Percentiles rank a stretch among this genome's conserved stretches.
Evolutionary conservation across 1,284 basidiomycete species (phyloP).

Genomic region (Naganishia liquefaciens): DNA sequence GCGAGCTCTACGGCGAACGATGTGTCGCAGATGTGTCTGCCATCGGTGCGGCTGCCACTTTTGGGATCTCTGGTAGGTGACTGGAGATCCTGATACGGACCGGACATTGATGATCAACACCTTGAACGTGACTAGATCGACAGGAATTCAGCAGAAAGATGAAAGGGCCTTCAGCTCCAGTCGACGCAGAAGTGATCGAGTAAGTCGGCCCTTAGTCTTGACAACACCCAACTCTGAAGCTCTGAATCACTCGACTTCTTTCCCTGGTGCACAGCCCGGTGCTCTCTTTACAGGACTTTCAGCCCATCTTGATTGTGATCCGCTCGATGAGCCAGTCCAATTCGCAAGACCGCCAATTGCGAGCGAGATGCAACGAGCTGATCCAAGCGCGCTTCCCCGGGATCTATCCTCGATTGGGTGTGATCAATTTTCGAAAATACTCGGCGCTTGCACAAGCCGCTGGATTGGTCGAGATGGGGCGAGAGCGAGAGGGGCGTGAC

Average conservation of each 20-base stretch:
- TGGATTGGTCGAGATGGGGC: slow-evolving; percentile 14
- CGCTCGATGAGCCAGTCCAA: slow-evolving; percentile 15
- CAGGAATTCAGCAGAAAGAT: too few species aligned
- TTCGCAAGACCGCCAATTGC: slow-evolving; percentile 2
- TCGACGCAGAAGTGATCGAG: too few species aligned
- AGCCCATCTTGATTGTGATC: slow-evolving; percentile 22
- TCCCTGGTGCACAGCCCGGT: not conserved
- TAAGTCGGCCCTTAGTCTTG: too few species aligned
- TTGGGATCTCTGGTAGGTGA: not conserved
- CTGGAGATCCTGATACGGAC: not conserved
- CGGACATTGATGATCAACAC: too few species aligned
- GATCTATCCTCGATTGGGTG: slow-evolving; percentile 16
- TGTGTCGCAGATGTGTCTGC: not conserved
- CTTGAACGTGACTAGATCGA: too few species aligned
- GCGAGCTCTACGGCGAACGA: slow-evolving; percentile 10
- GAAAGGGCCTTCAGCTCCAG: too few species aligned
- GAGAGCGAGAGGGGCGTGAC: slow-evolving; percentile 10
- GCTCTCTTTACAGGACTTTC: slow-evolving; percentile 11
- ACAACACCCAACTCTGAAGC: not conserved
- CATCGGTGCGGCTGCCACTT: not conserved
- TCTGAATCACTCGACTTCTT: not conserved
- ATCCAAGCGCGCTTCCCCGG: slow-evolving; percentile 25
- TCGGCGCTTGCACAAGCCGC: slow-evolving; percentile 13
- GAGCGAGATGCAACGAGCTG: slow-evolving; percentile 19
- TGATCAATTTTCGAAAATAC: slow-evolving; percentile 19